phyloP scores from a whole-genome alignment of 2,329 filamentous ascomycete genomes.

The Cryphonectria carpinicola region DNA sequence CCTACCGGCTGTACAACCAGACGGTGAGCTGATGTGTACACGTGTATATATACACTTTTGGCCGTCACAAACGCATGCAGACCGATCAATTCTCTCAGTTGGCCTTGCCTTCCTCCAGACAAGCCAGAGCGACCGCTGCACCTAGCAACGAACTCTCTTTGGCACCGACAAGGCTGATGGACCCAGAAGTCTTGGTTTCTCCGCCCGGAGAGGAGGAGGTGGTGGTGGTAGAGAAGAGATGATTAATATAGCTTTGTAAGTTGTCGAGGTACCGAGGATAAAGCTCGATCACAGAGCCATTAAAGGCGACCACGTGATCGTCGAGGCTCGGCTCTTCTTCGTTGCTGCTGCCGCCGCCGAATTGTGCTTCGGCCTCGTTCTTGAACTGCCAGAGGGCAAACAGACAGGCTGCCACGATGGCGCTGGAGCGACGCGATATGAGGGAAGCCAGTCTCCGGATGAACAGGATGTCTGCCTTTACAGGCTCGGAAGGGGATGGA shows the following conservation, averaged over 20 bases:
- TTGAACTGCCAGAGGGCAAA: constrained; percentile 63
- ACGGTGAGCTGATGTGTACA: neutral
- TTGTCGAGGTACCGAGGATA: constrained; percentile 69
- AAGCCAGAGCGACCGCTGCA: constrained; percentile 71
- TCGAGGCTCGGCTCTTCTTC: constrained; percentile 46
- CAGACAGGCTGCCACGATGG: constrained; percentile 61
- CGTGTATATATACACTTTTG: neutral
- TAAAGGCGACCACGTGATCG: constrained; percentile 71
- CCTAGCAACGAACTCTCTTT: constrained; percentile 76
- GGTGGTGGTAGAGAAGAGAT: constrained; percentile 41
- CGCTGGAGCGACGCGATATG: constrained; percentile 61
- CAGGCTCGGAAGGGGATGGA: constrained; percentile 48
- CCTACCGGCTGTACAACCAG: neutral
- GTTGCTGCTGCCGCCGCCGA: constrained; percentile 28
- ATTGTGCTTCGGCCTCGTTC: constrained; percentile 55
- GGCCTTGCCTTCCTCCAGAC: constrained; percentile 35
- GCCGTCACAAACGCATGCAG: neutral
- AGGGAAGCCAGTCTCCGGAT: constrained; percentile 58
- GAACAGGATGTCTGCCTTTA: constrained; percentile 52
- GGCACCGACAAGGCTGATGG: constrained; percentile 68
- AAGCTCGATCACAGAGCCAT: constrained; percentile 78
- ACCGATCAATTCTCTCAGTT: constrained; percentile 23
- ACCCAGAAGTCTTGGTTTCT: constrained; percentile 34
- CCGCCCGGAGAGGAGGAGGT: constrained; percentile 42
- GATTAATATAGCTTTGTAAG: constrained; percentile 67